phyloP scores from a whole-genome alignment of 805 yeast species.

The Clavispora fructus region DNA sequence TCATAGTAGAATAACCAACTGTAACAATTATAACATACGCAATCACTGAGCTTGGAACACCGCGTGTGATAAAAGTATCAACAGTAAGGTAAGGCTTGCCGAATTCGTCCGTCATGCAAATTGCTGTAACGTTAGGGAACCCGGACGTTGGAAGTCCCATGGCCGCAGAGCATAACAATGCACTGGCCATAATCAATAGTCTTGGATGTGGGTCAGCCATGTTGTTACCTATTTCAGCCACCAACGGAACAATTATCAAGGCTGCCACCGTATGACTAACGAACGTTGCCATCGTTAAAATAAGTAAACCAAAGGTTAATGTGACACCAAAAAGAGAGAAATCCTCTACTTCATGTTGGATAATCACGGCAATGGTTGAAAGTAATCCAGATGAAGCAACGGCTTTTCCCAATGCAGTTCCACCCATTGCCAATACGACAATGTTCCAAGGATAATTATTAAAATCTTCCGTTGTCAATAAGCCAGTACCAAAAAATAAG shows the following conservation, averaged over 20 bases:
- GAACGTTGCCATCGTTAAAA: conserved; percentile 84
- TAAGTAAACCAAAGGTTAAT: conserved; percentile 63
- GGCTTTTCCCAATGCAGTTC: conserved; percentile 49
- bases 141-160: conserved; percentile 98
- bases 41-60: conserved; percentile 81
- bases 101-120: conserved; percentile 86
- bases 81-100: conserved; percentile 90
- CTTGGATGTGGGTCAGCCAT: conserved; percentile 80
- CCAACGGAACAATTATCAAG: conserved; percentile 82
- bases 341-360: conserved; percentile 36
- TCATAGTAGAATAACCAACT: conserved; percentile 74
- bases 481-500: conserved; percentile 46
- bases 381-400: conserved; percentile 46
- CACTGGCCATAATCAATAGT: conserved; percentile 62
- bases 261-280: conserved; percentile 98
- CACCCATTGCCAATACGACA: conserved; percentile 52
- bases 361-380: conserved; percentile 40
- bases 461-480: conserved; percentile 43
- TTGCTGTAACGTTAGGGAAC: conserved; percentile 96
- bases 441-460: conserved; percentile 53
- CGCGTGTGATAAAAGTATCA: conserved; percentile 78
- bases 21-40: conserved; percentile 70
- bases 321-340: conserved; percentile 41
- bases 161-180: conserved; percentile 80
- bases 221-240: conserved; percentile 80